Evolutionary conservation across 2,329 filamentous ascomycete genomes (phyloP), one percentile per base, ranked within the genome.

Genomic region (Neopestalotiopsis sp.): DNA sequence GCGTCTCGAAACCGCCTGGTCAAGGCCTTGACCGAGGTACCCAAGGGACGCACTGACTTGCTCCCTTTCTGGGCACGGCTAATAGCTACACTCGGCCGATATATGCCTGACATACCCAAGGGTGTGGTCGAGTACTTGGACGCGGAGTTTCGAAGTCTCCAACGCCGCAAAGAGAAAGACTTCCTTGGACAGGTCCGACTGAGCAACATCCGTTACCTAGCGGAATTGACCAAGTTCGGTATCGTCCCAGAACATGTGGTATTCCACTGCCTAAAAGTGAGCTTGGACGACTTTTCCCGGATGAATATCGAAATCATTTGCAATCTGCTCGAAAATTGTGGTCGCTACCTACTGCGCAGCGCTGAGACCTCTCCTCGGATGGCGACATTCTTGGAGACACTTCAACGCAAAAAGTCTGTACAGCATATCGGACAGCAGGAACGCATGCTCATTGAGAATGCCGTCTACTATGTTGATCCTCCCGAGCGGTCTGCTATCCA

Each of bases 251-350:
- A 99, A 80, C 96, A 99, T 80, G 95, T 99, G 72, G 97, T 99
- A 67, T 99, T 99, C 78, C 96, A 99, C 78, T 99, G 96, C 78
- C 89, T 99, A 75, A 99, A 98, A 80, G 95, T 99, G 79, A 97
- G 95, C 74, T 84, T 99, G 34, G 96, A 99, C 75, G 96, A 99
- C 77, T 99, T 99, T 77, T 98, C 96, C 2, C 90, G 95, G 70
- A 98, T 98, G 93, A 99, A 99, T 77, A 98, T 99, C 72, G 97
- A 99, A 80, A 98, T 99, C 74, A 95, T 99, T 72, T 97, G 95
- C 76, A 97, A 97, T 76, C 85, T 99, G 34, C 86, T 99, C 28
- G 96, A 99, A 79, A 98, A 98, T 72, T 99, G 97, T 77, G 96
- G 96, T 58, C 90, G 96, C 20, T 99, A 98, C 80, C 85, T 99